These are phyloP conservation scores for Eimeria acervulina DNA, from an alignment of 169 alveolate species.

Conservation along the genomic window DNA sequence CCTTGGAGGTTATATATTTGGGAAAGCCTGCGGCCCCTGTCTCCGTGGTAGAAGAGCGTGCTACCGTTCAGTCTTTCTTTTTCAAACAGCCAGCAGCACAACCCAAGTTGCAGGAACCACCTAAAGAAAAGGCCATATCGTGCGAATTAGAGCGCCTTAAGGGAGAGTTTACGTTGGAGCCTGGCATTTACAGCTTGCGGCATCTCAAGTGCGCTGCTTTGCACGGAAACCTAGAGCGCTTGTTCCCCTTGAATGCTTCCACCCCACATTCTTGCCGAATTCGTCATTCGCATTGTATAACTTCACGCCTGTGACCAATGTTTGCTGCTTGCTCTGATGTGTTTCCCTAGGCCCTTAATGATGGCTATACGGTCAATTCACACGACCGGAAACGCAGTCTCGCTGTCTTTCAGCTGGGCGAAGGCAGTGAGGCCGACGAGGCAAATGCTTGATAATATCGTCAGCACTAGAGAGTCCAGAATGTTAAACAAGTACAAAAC, in stretches of 20 bases:
- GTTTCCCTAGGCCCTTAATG: slow-evolving; percentile 12
- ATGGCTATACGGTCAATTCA: slow-evolving; percentile 59
- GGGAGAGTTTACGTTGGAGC: slow-evolving; percentile 63
- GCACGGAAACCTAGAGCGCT: neutral
- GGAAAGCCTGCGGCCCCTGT: slow-evolving; percentile 26
- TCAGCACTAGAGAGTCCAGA: neutral
- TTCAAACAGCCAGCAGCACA: neutral
- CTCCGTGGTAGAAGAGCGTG: slow-evolving; percentile 37
- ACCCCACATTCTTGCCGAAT: neutral
- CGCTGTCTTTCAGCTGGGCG: slow-evolving; percentile 60
- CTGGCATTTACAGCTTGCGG: slow-evolving; percentile 62
- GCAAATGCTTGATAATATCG: slow-evolving; percentile 41
- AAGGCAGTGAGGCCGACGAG: slow-evolving; percentile 62
- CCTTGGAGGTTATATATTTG: neutral
- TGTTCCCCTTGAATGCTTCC: neutral
- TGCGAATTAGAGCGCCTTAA: slow-evolving; percentile 41
- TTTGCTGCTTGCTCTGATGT: neutral
- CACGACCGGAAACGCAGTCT: slow-evolving; percentile 72
- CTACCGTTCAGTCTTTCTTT: slow-evolving; percentile 37
- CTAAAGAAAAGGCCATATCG: slow-evolving; percentile 8
- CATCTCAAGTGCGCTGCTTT: slow-evolving; percentile 54
- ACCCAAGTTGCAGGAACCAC: slow-evolving; percentile 28
- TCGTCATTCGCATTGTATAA: neutral
- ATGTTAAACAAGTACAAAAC: slow-evolving; percentile 19
- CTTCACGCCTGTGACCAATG: neutral